Base-by-base conservation (phyloP, 1,284 basidiomycete species). In the Trametes pubescens region DNA sequence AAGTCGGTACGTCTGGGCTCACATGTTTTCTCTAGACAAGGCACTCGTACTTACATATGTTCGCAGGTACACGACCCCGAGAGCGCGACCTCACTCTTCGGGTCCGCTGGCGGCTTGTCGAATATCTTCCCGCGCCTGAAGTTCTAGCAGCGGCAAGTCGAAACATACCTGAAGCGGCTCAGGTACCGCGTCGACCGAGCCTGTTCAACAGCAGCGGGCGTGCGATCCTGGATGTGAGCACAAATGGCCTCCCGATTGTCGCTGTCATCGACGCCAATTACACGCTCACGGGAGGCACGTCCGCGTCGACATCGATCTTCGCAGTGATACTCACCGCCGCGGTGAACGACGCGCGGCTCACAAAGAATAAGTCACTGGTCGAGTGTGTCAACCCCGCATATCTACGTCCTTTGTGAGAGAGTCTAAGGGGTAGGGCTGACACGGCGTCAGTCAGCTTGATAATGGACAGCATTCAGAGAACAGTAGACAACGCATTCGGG, bases 381-480 rank as follows among this genome's bases (percentile, higher is more conserved):
- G 86, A 86, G 1, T 87, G 86, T 72, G 74, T 88, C 56, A 87
- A 88, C 69, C 86, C 84, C 0, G 75, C 86, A 14, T 10, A 21
- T 22, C 13, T 16, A 2, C 10, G 18, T 6, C 37, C 21, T 43
- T 10, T 5, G 26, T 14, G 22, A 8, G n/a, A n/a, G n/a, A n/a
- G n/a, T n/a, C n/a, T n/a, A n/a, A n/a, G 9, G 43, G 43, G 6
- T 8, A 18, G 16, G n/a, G 29, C 40, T 56, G 43, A 56, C 43
- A 13, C n/a, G 16, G n/a, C n/a, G n/a, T n/a, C n/a, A n/a, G n/a
- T n/a, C n/a, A n/a, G n/a, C n/a, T n/a, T n/a, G n/a, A n/a, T n/a
- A n/a, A n/a, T n/a, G n/a, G n/a, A n/a, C n/a, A n/a, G n/a, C n/a
- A n/a, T n/a, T n/a, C n/a, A n/a, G n/a, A n/a, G n/a, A n/a, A n/a